Evolutionary conservation across 1,284 basidiomycete species (phyloP).

Genomic region (Rhodotorula sp.): DNA sequence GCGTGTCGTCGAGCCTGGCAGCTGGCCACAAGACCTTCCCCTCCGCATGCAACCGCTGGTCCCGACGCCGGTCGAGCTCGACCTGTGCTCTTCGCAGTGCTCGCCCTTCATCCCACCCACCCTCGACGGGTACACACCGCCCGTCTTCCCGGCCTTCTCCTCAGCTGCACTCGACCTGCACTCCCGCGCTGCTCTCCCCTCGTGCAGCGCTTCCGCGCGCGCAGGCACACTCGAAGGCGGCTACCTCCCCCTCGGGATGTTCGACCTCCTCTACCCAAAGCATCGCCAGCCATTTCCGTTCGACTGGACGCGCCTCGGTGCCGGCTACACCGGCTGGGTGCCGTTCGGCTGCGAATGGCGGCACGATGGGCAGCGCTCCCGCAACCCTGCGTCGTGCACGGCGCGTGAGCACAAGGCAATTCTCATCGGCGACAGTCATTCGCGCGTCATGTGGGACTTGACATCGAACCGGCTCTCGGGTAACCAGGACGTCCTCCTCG

Average conservation of each 20-base stretch:
- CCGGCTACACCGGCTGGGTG: conserved; percentile 6
- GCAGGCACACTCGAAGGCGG: not conserved
- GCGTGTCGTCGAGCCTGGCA: not conserved
- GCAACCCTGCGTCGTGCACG: conserved; percentile 6
- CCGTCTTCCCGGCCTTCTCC: not conserved
- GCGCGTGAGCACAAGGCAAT: not conserved
- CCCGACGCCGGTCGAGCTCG: not conserved
- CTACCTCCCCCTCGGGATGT: conserved; percentile 2
- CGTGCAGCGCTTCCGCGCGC: not conserved
- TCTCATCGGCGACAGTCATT: conserved; percentile 4
- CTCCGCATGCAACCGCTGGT: not conserved
- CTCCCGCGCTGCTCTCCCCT: not conserved
- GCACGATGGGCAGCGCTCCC: not conserved
- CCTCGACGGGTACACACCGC: not conserved
- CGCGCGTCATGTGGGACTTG: conserved; percentile 1
- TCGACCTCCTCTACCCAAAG: conserved; percentile 1
- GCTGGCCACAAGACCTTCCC: not conserved
- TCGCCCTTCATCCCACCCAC: not conserved
- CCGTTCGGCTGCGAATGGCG: conserved; percentile 1
- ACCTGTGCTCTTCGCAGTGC: not conserved
- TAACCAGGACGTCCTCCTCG: not conserved
- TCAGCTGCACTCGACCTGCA: no score
- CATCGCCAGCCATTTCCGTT: not conserved
- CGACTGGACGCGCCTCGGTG: not conserved
- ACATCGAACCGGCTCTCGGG: conserved; percentile 1